Base-by-base conservation (phyloP, 2,329 filamentous ascomycete species). In the Byssothecium circinans region DNA sequence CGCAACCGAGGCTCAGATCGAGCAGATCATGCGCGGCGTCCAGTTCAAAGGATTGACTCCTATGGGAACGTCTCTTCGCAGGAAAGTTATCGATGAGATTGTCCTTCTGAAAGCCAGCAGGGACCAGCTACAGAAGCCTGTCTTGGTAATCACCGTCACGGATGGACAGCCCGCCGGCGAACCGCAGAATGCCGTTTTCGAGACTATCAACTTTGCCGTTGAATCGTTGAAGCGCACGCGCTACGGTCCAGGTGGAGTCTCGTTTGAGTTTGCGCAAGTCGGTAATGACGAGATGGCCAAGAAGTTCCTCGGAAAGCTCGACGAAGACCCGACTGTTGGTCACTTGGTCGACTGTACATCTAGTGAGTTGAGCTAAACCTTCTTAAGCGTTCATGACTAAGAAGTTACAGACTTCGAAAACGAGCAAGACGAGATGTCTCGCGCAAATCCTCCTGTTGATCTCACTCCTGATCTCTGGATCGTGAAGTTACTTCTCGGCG, bases 211-310 rank as follows among this genome's bases (percentile, higher is more conserved):
- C 40, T 75, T 77, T 56, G 78, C 82, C 1, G 73, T 77, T 41
- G 71, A 76, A 17, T 77, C 83, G 49, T 70, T 83, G 33, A 71
- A 76, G 41, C 57, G 61, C 35, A 64, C 63, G 11, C 76, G 74
- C 41, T 82, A 80, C 58, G 82, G 82, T 25, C 74, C 74, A 22
- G 79, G 80, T 40, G 81, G 81, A n/a, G 68, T 86, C 49, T 78
- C 81, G 0, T 86, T 86, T 73, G 82, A 87, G 61, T 86, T 87
- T 61, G 83, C 84, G 0, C 84, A 87, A 58, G 84, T 87, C 40
- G 84, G 84, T 52, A 86, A 85, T 57, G 84, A 87, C 58, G 74
- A 80, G 62, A 79, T 79, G 54, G 84, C 84, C 2, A 80, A 81
- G 45, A 79, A 84, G 51, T 87, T 86, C 74, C 73, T 87, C 39